These are phyloP conservation scores for Geosmithia putterillii DNA, from an alignment of 2,329 filamentous ascomycete species.

Conservation along the genomic window DNA sequence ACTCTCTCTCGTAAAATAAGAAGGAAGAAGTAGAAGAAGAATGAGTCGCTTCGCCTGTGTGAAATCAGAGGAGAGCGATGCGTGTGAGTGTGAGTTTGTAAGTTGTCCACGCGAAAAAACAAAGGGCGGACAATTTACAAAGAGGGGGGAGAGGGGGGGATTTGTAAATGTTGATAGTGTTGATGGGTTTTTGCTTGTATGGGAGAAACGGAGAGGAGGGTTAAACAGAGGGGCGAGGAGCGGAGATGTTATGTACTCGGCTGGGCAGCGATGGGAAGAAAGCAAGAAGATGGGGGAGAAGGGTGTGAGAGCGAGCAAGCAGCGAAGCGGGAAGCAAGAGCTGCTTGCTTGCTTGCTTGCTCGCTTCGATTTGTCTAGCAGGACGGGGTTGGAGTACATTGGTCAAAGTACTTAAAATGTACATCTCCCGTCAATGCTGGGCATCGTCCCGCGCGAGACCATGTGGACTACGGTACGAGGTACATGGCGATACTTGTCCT, in stretches of 20 bases:
- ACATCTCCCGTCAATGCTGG: too few relatives aligned
- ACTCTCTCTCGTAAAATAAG: background rate
- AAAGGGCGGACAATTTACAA: background rate
- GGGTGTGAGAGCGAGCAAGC: too few relatives aligned
- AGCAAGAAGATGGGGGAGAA: background rate
- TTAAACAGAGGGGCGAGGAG: background rate
- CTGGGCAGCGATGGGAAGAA: background rate
- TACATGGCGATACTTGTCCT: too few relatives aligned
- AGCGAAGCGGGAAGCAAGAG: too few relatives aligned
- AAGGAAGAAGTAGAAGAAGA: slow-evolving; percentile 1
- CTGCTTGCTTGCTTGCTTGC: too few relatives aligned
- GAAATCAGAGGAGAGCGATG: background rate
- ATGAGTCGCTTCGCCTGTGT: background rate
- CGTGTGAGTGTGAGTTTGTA: background rate
- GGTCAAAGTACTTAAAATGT: too few relatives aligned
- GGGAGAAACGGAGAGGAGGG: background rate
- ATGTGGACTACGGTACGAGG: too few relatives aligned
- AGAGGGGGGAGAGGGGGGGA: background rate
- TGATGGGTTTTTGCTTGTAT: background rate
- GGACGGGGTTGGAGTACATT: too few relatives aligned
- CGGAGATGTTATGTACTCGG: slow-evolving; percentile 2
- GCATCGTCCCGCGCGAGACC: too few relatives aligned
- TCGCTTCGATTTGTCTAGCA: too few relatives aligned
- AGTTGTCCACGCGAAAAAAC: background rate
- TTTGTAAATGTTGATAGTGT: background rate